These are phyloP conservation scores for Lupinus albus DNA, from an alignment of 306 rosid species.

Conservation along the genomic window DNA sequence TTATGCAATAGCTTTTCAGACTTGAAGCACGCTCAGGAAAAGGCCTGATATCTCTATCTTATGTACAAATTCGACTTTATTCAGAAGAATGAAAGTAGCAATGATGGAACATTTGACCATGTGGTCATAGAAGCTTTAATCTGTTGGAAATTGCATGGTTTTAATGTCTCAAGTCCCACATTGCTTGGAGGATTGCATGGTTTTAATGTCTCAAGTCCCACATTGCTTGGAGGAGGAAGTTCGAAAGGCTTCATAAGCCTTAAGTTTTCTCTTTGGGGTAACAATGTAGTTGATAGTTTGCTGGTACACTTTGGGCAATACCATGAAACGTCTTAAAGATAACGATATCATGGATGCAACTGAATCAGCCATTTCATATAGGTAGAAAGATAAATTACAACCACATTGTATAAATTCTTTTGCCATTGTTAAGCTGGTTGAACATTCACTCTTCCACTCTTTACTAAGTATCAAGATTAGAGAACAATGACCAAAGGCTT, in stretches of 20 bases:
- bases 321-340: too few relatives aligned
- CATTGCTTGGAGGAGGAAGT: too few relatives aligned
- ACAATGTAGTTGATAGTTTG: too few relatives aligned
- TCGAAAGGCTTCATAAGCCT: too few relatives aligned
- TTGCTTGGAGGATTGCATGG: too few relatives aligned
- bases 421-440: constrained; percentile 12
- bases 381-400: not conserved
- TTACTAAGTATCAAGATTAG: constrained; percentile 1
- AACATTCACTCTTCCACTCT: constrained; percentile 7
- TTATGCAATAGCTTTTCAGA: not conserved
- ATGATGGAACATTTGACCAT: not conserved
- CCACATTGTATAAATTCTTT: not conserved
- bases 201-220: too few relatives aligned
- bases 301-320: too few relatives aligned
- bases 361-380: not conserved
- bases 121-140: not conserved
- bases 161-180: too few relatives aligned
- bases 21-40: not conserved
- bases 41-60: not conserved
- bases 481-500: constrained; percentile 5
- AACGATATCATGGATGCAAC: too few relatives aligned
- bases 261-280: too few relatives aligned
- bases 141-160: too few relatives aligned
- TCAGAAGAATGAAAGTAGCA: not conserved
- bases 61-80: not conserved